Evolutionary conservation across 2,329 filamentous ascomycete species (phyloP).

Genomic region (Incumbomyces delicatus): DNA sequence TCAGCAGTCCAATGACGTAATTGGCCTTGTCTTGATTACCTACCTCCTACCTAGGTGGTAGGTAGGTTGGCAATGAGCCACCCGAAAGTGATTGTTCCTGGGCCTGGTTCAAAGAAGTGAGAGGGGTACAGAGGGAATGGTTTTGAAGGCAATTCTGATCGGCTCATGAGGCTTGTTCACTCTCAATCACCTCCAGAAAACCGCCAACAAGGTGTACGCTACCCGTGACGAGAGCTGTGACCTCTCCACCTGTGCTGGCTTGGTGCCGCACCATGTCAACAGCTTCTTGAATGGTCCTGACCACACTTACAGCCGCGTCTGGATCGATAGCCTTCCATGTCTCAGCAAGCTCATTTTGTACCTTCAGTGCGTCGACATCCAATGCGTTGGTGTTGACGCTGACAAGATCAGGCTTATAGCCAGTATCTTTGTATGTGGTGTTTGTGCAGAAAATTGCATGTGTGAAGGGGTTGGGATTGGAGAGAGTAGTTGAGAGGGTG

Average conservation of each 20-base stretch:
- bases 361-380: slow-evolving; percentile 49
- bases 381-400: slow-evolving; percentile 51
- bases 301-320: slow-evolving; percentile 44
- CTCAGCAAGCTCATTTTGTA: slow-evolving; percentile 58
- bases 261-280: slow-evolving; percentile 47
- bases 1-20: no score
- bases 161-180: background rate
- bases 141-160: no score
- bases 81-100: no score
- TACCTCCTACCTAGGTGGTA: no score
- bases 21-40: no score
- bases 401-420: slow-evolving; percentile 55
- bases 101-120: no score
- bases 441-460: slow-evolving; percentile 77
- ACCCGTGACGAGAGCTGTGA: slow-evolving; percentile 66
- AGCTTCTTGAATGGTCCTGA: slow-evolving; percentile 60
- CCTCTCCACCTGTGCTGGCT: slow-evolving; percentile 29
- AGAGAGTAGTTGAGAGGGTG: slow-evolving; percentile 39
- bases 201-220: slow-evolving; percentile 78
- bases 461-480: slow-evolving; percentile 47
- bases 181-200: slow-evolving; percentile 61
- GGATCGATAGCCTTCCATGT: slow-evolving; percentile 51
- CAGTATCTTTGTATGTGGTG: slow-evolving; percentile 50
- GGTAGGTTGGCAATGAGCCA: no score
- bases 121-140: no score